Base-by-base conservation (phyloP, 2,329 filamentous ascomycete species). In the Colletotrichum sp. region DNA sequence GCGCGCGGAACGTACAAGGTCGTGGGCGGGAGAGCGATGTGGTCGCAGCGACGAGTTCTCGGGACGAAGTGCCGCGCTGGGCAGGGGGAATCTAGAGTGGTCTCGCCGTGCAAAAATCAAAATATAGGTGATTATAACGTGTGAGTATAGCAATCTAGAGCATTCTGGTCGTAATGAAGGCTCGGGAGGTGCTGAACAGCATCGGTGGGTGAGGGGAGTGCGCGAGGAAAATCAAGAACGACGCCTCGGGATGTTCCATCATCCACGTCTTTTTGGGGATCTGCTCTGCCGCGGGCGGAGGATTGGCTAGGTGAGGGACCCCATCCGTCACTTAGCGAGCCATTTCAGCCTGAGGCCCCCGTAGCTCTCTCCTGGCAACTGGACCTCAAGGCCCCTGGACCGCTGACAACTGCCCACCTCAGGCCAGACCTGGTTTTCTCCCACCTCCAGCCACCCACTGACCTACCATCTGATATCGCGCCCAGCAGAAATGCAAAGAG, bases 141-240 rank as follows among this genome's bases (percentile, higher is more conserved):
- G 8, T 26, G 30, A 28, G 12, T 68, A 32, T 21, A 68, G 30
- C 49, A 49, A 15, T 39, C 39, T 75, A 77, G 62, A 67, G 67
- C 72, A 77, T 75, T 71, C 71, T 71, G 60, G 68, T 67, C 28
- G 52, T 21, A 26, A 34, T 55, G 24, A 16, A 62, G 30, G 24
- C 36, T 13, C 44, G 21, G 66, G 60, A 55, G 62, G 52, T 71
- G 67, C 60, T 67, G 12, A 71, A 32, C 32, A 72, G 36, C 26
- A 39, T 55, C 24, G 16, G 74, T 65, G 65, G 28, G 44, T 39
- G 75, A 75, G 60, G 60, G 72, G 36, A 77, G 71, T 66, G 71
- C 72, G 75, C 60, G 72, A 75, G 75, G 65, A 77, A 77, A 77
- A 77, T 71, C 71, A 59, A 75, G 65, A 77, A 52, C 39, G 36